Evolutionary conservation across 345 rosid species (phyloP), one percentile per base, ranked within the genome.

Genomic region (Mercurialis annua): DNA sequence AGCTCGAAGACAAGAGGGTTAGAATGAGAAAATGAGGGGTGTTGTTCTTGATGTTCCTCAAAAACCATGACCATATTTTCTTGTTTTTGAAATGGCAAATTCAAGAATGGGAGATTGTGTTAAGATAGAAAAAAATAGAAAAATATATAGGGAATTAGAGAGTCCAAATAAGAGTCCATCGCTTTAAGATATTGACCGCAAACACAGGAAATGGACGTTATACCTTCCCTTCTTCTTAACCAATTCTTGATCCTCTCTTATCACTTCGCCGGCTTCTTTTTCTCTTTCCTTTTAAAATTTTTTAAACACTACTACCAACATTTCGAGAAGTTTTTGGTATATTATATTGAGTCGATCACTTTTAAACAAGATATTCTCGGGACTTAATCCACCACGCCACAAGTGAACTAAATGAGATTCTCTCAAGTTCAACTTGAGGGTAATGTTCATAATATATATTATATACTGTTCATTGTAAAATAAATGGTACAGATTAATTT

Each of bases 1-100:
- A 82, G 85, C 76, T 94, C 87, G 44, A 84, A 65, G n/a, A 84
- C 87, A 69, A 86, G 68, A 77, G 93, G 99, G 73, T 83, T 81
- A 71, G 84, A 73, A 10, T 71, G 82, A 67, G 70, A 56, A 73
- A 80, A 66, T 44, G 58, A 63, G 61, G 69, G 69, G 42, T 77
- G 77, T 50, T 75, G 85, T 54, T 17, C 65, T 26, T 47, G 60
- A 0, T 71, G 67, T 70, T 78, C 84, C 34, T 71, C 81, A 15
- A 62, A 75, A 70, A 78, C 79, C 77, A 40, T 40, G 8, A 73
- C 78, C 90, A 83, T 79, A 55, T 44, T 47, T 55, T 36, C 42
- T 46, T 47, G 1, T 59, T 36, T 18, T 36, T 59, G 47, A n/a
- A 23, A 38, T 36, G 12, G 10, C 14, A 30, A 56, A 56, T 49